Conservation (phyloP, 495 filamentous ascomycete species). For the Penicillium salamii region DNA sequence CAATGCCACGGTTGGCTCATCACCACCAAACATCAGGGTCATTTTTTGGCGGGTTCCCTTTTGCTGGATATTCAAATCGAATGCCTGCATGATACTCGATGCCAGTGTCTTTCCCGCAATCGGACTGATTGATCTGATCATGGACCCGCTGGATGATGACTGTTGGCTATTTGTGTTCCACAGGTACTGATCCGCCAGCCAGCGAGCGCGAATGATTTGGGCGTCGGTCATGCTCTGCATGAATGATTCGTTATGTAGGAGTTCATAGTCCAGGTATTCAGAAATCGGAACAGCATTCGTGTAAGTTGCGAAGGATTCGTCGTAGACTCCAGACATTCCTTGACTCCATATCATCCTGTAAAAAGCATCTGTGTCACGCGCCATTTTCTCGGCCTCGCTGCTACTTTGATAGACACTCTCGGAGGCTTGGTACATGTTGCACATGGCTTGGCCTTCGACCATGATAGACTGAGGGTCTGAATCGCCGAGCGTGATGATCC, state of each 20-base stretch:
- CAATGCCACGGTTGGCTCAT: constrained; percentile 70
- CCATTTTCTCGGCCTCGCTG: constrained; percentile 33
- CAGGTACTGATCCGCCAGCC: constrained; percentile 64
- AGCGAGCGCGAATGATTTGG: constrained; percentile 55
- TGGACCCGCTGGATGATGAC: constrained; percentile 34
- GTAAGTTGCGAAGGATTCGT: constrained; percentile 46
- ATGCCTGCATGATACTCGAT: constrained; percentile 55
- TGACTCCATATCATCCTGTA: constrained; percentile 47
- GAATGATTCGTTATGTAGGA: constrained; percentile 67
- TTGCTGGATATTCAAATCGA: constrained; percentile 48
- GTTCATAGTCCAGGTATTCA: constrained; percentile 72
- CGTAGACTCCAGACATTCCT: constrained; percentile 33
- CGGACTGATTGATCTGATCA: constrained; percentile 47
- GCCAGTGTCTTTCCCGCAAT: constrained; percentile 65
- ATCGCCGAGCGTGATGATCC: constrained; percentile 48
- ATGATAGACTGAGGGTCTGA: constrained; percentile 55
- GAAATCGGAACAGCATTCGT: constrained; percentile 59
- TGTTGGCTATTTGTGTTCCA: constrained; percentile 62
- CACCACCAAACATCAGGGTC: constrained; percentile 65
- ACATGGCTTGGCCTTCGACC: constrained; percentile 58
- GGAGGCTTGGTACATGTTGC: constrained; percentile 41
- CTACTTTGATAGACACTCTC: constrained; percentile 38
- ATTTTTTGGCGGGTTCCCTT: constrained; percentile 48
- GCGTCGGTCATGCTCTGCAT: constrained; percentile 48
- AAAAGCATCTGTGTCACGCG: constrained; percentile 40